A percentile compares a stretch with the other conserved stretches of the same genome.
These are phyloP conservation scores for Chaetomidium leptoderma DNA, from an alignment of 495 filamentous ascomycete genomes.

Conservation along the genomic window DNA sequence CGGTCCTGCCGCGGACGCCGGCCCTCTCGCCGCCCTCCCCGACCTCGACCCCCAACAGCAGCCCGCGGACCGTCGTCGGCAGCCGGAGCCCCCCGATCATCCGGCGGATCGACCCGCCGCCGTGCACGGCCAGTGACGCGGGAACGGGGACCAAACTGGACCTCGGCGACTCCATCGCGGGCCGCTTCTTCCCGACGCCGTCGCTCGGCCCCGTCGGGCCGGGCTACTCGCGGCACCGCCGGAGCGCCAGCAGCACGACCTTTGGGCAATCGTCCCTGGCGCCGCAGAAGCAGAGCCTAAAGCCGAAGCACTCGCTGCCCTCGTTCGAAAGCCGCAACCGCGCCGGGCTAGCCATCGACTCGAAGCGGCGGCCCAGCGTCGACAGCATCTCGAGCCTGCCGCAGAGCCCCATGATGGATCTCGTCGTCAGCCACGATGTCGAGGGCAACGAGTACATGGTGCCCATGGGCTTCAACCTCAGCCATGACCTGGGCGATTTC, in stretches of 20 bases:
- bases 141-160: not conserved
- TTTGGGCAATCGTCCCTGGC: conserved; percentile 2
- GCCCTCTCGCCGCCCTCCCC: conserved; percentile 17
- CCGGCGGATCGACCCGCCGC: conserved; percentile 20
- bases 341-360: conserved; percentile 23
- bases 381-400: conserved; percentile 43
- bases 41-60: conserved; percentile 28
- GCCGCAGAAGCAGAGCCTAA: not conserved
- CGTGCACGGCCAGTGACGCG: not conserved
- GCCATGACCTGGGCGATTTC: conserved; percentile 51
- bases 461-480: conserved; percentile 54
- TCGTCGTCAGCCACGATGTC: conserved; percentile 37
- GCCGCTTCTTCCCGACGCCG: conserved; percentile 14
- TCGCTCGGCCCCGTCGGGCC: not conserved
- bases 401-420: conserved; percentile 49
- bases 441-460: conserved; percentile 43
- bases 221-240: conserved; percentile 9
- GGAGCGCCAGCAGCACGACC: conserved; percentile 17
- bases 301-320: not conserved
- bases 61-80: conserved; percentile 17
- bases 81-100: conserved; percentile 10
- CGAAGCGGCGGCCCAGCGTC: conserved; percentile 17
- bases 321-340: conserved; percentile 11
- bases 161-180: conserved; percentile 15
- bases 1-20: conserved; percentile 12